phyloP scores from a whole-genome alignment of 2,329 filamentous ascomycete species.

The Aspergillus texensis region DNA sequence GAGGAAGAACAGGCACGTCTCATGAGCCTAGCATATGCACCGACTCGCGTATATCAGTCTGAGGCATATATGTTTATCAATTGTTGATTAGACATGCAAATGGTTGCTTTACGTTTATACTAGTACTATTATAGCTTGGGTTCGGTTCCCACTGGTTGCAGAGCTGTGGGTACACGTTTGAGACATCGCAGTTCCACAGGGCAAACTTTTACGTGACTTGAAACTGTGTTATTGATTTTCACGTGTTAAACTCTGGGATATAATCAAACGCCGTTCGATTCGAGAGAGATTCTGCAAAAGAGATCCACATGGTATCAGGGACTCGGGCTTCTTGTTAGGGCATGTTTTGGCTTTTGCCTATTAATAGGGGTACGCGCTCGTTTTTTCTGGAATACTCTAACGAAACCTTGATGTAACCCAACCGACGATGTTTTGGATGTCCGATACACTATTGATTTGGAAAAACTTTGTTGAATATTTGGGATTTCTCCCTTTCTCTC shows the following conservation, averaged over 20 bases:
- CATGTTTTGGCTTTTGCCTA: not conserved
- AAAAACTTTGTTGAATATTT: not conserved
- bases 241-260: not conserved
- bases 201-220: not conserved
- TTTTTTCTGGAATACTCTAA: not conserved
- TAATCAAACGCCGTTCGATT: not conserved
- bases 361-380: not conserved
- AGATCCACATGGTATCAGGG: not conserved
- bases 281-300: too few species aligned
- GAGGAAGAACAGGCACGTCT: too few species aligned
- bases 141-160: not conserved
- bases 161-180: not conserved
- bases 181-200: not conserved
- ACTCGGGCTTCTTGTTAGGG: not conserved
- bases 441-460: not conserved
- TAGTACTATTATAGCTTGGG: not conserved
- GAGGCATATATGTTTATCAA: not conserved
- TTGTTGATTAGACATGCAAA: not conserved
- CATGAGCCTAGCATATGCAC: too few species aligned
- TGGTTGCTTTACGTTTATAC: not conserved
- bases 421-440: not conserved
- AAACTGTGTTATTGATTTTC: not conserved
- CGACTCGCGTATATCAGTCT: too few species aligned
- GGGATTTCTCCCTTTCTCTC: not conserved
- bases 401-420: not conserved